Percentiles rank a stretch among this genome's conserved stretches.
Conservation (phyloP, 2,329 filamentous ascomycete genomes). For the Cytospora leucostoma region DNA sequence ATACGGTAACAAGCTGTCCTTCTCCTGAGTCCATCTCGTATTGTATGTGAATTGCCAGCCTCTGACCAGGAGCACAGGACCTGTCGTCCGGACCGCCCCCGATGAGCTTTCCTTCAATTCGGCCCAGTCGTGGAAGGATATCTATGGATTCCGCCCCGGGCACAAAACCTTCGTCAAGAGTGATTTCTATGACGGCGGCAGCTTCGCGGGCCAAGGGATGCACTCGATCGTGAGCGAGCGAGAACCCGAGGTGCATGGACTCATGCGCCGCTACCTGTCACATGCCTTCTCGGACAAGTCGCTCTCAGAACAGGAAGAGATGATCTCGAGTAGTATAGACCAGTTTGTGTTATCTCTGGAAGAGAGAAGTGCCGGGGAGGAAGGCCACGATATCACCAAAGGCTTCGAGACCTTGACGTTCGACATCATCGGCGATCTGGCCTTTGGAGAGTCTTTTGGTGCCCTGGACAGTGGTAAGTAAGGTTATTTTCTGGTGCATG, state of each 20-base stretch:
- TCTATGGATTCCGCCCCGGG: slow-evolving; percentile 29
- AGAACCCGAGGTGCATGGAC: slow-evolving; percentile 31
- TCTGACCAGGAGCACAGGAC: not conserved
- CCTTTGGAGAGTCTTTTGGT: slow-evolving; percentile 44
- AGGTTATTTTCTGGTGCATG: not conserved
- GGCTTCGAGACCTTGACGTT: slow-evolving; percentile 41
- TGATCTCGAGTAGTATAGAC: slow-evolving; percentile 15
- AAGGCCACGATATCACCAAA: slow-evolving; percentile 33
- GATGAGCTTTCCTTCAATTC: slow-evolving; percentile 23
- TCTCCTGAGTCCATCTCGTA: not conserved
- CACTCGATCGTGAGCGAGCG: slow-evolving; percentile 34
- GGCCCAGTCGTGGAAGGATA: slow-evolving; percentile 22
- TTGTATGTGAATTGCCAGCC: not conserved
- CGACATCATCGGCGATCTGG: slow-evolving; percentile 45
- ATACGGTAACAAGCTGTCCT: not conserved
- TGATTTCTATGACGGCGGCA: slow-evolving; percentile 34
- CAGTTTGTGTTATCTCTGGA: not conserved
- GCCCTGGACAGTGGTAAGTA: slow-evolving; percentile 34
- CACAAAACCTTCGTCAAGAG: slow-evolving; percentile 30
- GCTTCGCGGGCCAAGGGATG: slow-evolving; percentile 27
- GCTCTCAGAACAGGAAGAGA: slow-evolving; percentile 11
- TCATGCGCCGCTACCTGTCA: slow-evolving; percentile 33
- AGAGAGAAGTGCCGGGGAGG: slow-evolving; percentile 19
- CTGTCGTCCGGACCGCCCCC: slow-evolving; percentile 10
- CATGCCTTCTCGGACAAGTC: slow-evolving; percentile 27